Base-by-base conservation (phyloP, 2,329 filamentous ascomycete genomes). In the Myrmaecium sp. region DNA sequence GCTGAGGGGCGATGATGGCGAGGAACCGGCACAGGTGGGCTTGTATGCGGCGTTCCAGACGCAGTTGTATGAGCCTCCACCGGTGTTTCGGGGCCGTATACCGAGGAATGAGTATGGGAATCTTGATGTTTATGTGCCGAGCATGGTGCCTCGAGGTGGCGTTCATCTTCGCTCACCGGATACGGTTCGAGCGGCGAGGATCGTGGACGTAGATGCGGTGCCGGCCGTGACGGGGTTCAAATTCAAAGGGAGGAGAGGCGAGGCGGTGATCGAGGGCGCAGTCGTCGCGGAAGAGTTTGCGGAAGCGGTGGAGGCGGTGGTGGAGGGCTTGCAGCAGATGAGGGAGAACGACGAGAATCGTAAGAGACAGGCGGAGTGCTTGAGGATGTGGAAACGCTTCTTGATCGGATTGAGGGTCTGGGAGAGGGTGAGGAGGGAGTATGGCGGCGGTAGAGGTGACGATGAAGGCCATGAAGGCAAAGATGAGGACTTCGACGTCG, bases 191-290 rank as follows among this genome's bases (percentile, higher is more conserved):
- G 86, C 86, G 2, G 82, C 83, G 1, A 70, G 66, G 30, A 54
- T 84, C 2, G 51, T 94, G 1, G 74, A 74, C 0, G 64, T 95
- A 11, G 83, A 95, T 51, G 92, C 78, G 47, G 81, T 81, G 3
- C 81, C 86, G 17, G 89, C 89, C 0, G 69, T 98, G 4, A 89
- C 76, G 1, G 86, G 86, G 0, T 98, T 95, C 42, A 64, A 75
- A 19, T 98, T 95, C 54, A 74, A 71, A 43, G 83, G 83, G 1
- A 69, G 81, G 3, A 74, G 81, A 30, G 86, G 86, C 10, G 94
- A 82, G 3, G 83, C 89, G 1, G 65, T 94, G 3, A 54, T 89
- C 2, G 66, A 69, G 19, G 89, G 89, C 2, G 66, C 76, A 1
- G 71, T 98, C 1, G 70, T 92, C 1, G 75, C 83, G 0, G 46